Evolutionary conservation across 2,329 filamentous ascomycete species (phyloP).

Genomic region (Stylonectria norvegica): DNA sequence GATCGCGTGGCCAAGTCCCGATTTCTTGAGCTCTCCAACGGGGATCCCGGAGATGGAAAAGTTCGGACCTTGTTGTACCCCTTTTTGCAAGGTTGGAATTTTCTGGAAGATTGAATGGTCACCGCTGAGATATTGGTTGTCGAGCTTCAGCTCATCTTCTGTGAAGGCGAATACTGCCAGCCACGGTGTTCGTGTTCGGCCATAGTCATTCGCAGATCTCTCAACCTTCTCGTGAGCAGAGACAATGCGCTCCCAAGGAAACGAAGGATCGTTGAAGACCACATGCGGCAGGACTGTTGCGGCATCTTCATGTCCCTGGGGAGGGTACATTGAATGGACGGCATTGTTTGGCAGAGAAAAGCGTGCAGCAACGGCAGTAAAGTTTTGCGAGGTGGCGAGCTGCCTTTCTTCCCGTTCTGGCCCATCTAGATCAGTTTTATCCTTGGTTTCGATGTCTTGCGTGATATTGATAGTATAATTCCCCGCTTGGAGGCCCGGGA

Average conservation of each 20-base stretch:
- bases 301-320: constrained; percentile 31
- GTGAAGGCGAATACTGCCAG: constrained; percentile 30
- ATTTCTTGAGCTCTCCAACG: no score
- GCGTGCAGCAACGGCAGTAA: neutral
- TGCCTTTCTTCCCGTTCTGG: no score
- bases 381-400: neutral
- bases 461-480: no score
- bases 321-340: constrained; percentile 23
- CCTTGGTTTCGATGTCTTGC: no score
- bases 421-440: no score
- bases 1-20: no score
- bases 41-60: no score
- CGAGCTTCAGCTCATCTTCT: constrained; percentile 31
- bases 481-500: no score
- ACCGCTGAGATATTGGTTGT: neutral
- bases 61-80: no score
- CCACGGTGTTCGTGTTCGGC: constrained; percentile 34
- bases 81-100: neutral
- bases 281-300: constrained; percentile 38
- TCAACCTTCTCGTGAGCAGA: no score
- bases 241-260: constrained; percentile 39
- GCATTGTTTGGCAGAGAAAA: neutral
- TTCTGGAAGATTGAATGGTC: neutral
- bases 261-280: constrained; percentile 38
- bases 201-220: neutral